Evolutionary conservation across 2,329 filamentous ascomycete species (phyloP).

Genomic region (Leptographium radiaticola): DNA sequence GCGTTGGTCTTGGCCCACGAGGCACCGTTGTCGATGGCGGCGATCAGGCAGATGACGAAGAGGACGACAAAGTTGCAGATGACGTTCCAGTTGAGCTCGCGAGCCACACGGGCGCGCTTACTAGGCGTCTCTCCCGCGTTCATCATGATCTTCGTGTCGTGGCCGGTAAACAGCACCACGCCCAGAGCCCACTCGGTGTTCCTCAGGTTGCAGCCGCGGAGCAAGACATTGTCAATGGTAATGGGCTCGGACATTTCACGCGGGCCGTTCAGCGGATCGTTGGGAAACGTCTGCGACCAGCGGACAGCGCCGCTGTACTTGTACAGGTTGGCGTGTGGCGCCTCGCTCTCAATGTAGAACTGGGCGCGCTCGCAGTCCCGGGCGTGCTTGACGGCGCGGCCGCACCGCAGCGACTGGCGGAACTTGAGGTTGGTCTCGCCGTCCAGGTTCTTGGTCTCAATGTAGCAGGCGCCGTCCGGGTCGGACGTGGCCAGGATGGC

Average conservation of each 20-base stretch:
- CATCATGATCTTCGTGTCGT: conserved; percentile 98
- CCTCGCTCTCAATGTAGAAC: conserved; percentile 81
- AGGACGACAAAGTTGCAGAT: conserved; percentile 91
- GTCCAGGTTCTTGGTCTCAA: conserved; percentile 96
- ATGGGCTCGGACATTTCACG: conserved; percentile 85
- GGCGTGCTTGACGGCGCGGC: conserved; percentile 71
- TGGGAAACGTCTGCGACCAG: conserved; percentile 64
- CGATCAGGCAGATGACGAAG: conserved; percentile 75
- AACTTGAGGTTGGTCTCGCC: conserved; percentile 97
- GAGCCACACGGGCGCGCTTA: conserved; percentile 82
- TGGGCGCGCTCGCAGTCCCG: conserved; percentile 82
- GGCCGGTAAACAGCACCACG: conserved; percentile 84
- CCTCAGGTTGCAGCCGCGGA: conserved; percentile 83
- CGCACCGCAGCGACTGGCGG: conserved; percentile 77
- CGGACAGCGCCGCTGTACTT: conserved; percentile 82
- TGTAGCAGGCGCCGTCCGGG: conserved; percentile 85
- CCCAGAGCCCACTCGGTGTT: conserved; percentile 96
- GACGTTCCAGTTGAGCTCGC: conserved; percentile 94
- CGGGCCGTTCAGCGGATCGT: conserved; percentile 43
- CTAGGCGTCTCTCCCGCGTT: conserved; percentile 92
- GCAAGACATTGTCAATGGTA: conserved; percentile 84
- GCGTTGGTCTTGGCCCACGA: conserved; percentile 65
- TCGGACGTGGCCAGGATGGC: conserved; percentile 90
- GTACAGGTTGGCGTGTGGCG: conserved; percentile 87
- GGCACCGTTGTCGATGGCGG: conserved; percentile 72